Conservation (phyloP, 169 alveolate genomes). For the Plasmodium relictum region DNA sequence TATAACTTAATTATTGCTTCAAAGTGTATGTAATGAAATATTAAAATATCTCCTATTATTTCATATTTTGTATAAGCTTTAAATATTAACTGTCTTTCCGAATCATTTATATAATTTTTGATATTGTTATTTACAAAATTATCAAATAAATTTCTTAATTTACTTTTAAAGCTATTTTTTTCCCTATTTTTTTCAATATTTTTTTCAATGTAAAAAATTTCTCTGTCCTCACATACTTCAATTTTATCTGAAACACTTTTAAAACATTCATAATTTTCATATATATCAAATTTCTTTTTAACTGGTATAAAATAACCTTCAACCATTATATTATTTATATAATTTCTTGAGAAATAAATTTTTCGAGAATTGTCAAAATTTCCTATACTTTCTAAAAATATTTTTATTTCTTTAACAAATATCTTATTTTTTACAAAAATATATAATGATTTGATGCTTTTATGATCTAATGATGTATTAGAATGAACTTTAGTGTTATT, state of each 20-base stretch:
- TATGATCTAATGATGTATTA: background rate
- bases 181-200: background rate
- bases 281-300: constrained; percentile 17
- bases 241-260: constrained; percentile 10
- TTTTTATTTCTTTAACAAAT: constrained; percentile 44
- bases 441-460: background rate
- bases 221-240: constrained; percentile 1
- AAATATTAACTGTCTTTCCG: constrained; percentile 25
- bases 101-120: constrained; percentile 19
- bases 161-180: constrained; percentile 11
- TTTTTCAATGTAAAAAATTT: background rate
- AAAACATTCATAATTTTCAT: constrained; percentile 11
- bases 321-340: background rate
- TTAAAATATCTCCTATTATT: constrained; percentile 31
- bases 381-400: constrained; percentile 19
- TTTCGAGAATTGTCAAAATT: constrained; percentile 31
- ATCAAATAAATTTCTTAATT: constrained; percentile 19
- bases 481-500: background rate
- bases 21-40: constrained; percentile 44
- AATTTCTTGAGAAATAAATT: background rate
- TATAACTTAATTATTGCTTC: constrained; percentile 21
- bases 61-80: constrained; percentile 52
- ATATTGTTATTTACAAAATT: constrained; percentile 26
- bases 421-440: constrained; percentile 30
- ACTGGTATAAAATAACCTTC: constrained; percentile 41